phyloP scores from a whole-genome alignment of 2,329 filamentous ascomycete species.

The Xylariaceae sp. region DNA sequence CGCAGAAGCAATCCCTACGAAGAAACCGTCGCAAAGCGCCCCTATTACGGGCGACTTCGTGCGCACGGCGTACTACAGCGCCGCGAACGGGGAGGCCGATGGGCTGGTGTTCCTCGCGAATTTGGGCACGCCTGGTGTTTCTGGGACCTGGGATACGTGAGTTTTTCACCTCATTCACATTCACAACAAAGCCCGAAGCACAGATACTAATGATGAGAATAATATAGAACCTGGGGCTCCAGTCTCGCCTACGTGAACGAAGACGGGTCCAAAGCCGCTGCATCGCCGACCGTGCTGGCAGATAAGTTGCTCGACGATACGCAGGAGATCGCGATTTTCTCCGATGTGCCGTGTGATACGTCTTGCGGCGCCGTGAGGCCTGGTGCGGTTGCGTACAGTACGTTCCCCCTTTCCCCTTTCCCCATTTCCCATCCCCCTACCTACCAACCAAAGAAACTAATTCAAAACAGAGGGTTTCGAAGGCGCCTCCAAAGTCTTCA shows the following conservation, averaged over 20 bases:
- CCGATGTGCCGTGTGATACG: conserved; percentile 36
- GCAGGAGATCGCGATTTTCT: conserved; percentile 44
- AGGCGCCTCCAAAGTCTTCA: conserved; percentile 65
- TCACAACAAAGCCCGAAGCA: not conserved
- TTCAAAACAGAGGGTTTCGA: conserved; percentile 58
- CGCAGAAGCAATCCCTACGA: no score
- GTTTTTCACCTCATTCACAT: conserved; percentile 17
- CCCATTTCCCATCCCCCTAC: not conserved
- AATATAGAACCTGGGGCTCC: conserved; percentile 38
- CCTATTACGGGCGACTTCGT: conserved; percentile 34
- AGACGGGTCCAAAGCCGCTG: conserved; percentile 36
- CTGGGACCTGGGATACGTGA: conserved; percentile 40
- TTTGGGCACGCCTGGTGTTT: conserved; percentile 39
- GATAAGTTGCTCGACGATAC: conserved; percentile 38
- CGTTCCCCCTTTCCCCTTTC: conserved; percentile 15
- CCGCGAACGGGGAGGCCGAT: conserved; percentile 35
- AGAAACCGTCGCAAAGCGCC: conserved; percentile 10
- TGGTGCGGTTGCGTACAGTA: conserved; percentile 42
- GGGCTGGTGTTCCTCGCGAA: conserved; percentile 47
- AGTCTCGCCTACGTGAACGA: conserved; percentile 44
- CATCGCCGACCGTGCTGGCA: conserved; percentile 37
- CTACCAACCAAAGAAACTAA: not conserved
- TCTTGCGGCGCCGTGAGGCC: conserved; percentile 43
- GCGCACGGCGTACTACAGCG: conserved; percentile 43
- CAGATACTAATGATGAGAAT: conserved; percentile 6